Evolutionary conservation across 1,284 basidiomycete genomes (phyloP).

Genomic region (Cryptococcus sp.): DNA sequence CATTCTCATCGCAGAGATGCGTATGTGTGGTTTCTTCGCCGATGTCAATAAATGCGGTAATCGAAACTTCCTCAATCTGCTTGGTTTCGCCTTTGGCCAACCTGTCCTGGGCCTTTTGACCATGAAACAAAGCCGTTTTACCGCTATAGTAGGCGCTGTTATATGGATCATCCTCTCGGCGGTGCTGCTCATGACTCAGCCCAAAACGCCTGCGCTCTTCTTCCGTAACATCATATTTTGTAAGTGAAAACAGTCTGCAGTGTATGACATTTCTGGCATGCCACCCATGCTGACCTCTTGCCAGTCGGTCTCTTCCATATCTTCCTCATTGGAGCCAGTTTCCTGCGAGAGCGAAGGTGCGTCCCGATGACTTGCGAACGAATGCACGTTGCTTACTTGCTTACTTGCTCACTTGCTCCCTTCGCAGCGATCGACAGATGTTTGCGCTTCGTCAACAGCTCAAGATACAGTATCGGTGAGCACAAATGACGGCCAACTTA

Average conservation of each 20-base stretch:
- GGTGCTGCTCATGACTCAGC: conserved; percentile 46
- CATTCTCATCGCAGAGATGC: conserved; percentile 45
- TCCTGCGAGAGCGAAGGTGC: conserved; percentile 54
- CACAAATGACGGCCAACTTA: too few species aligned
- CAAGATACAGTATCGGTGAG: conserved; percentile 61
- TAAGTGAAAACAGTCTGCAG: conserved; percentile 21
- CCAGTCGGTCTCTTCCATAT: conserved; percentile 47
- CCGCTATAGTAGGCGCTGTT: conserved; percentile 64
- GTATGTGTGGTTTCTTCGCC: conserved; percentile 36
- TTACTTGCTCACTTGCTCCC: too few species aligned
- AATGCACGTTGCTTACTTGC: background rate
- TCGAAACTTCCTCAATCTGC: conserved; percentile 33
- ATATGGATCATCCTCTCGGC: conserved; percentile 64
- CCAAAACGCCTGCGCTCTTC: conserved; percentile 55
- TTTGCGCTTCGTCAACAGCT: conserved; percentile 69
- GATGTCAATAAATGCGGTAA: conserved; percentile 30
- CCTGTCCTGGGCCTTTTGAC: conserved; percentile 78
- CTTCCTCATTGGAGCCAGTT: conserved; percentile 49
- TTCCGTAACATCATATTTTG: conserved; percentile 47
- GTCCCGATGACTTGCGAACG: background rate
- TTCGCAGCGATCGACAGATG: conserved; percentile 59
- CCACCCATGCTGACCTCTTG: background rate
- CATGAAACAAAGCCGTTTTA: conserved; percentile 66
- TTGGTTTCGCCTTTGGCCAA: conserved; percentile 59
- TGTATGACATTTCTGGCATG: background rate